Evolutionary conservation across 169 alveolate species (phyloP), one percentile per base, ranked within the genome.

Genomic region (Eimeria sp.): DNA sequence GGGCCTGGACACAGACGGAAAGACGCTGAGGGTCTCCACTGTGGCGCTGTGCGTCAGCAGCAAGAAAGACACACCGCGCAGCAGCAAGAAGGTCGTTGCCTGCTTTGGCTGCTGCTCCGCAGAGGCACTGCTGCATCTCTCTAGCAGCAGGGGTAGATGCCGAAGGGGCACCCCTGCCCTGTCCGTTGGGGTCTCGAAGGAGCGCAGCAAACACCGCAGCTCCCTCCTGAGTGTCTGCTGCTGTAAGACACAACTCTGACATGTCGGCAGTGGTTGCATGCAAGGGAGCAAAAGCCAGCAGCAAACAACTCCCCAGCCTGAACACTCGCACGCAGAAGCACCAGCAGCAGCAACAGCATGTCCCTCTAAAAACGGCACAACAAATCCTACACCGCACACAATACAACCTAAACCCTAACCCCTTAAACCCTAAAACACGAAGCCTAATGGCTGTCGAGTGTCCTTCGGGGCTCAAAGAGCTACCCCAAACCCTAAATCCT

Each of bases 231-330:
- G 65, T 61, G 30, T 76, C 88, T 34, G 51, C 65, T 22, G 27
- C 20, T 61, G 40, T 61, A 57, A 30, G 40, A 43, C 88, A 76
- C 61, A 76, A n/a, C n/a, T 34, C 88, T 30, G 88, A 76, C 27
- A 76, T 30, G 27, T 76, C 88, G 40, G 88, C 88, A 43, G 88
- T 43, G 61, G 88, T 45, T 34, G 88, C 88, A 27, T 76, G 88
- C 22, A 76, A 30, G 40, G 88, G 88, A 20, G 88, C 88, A 14
- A 76, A 45, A 45, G 88, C 88, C 25, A 76, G 63, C 22, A 76
- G 88, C 88, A 45, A 76, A 76, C 88, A 76, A 3, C 88, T 76
- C 13, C 65, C 16, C 20, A 76, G 88, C 88, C 88, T 76, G 88
- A 72, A 47, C 83, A 72, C 83, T 34, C 40, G 40, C 40, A 34